Conservation (phyloP, 352 stramenopile species). For the Phytopythium helicoides region DNA sequence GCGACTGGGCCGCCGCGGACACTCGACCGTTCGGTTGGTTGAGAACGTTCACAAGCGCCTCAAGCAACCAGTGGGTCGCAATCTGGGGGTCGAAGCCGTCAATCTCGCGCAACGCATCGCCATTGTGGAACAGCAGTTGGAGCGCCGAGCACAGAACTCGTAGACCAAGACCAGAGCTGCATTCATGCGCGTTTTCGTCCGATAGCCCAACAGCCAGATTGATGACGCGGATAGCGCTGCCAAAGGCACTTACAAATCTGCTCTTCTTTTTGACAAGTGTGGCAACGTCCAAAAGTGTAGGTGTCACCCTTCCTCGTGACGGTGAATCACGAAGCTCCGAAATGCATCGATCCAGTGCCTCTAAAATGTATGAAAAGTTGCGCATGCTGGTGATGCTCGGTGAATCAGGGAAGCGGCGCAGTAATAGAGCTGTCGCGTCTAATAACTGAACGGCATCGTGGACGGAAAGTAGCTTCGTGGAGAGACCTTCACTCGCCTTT, state of each 20-base stretch:
- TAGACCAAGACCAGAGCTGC: conserved; percentile 69
- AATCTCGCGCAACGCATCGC: conserved; percentile 46
- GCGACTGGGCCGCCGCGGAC: conserved; percentile 74
- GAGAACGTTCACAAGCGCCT: conserved; percentile 81
- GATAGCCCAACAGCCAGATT: conserved; percentile 72
- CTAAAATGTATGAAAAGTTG: conserved; percentile 70
- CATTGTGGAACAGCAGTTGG: conserved; percentile 75
- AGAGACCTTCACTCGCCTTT: conserved; percentile 35
- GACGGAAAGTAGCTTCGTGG: conserved; percentile 62
- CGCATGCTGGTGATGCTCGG: conserved; percentile 52
- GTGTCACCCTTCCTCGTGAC: conserved; percentile 5
- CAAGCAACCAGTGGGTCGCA: conserved; percentile 75
- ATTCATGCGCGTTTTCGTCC: conserved; percentile 71
- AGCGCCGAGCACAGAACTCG: conserved; percentile 73
- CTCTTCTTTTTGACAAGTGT: conserved; percentile 57
- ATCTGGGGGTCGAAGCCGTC: conserved; percentile 63
- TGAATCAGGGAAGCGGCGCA: conserved; percentile 74
- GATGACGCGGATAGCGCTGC: conserved; percentile 71
- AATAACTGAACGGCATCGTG: conserved; percentile 74
- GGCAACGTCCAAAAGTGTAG: conserved; percentile 49
- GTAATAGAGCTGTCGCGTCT: conserved; percentile 61
- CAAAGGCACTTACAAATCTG: conserved; percentile 64
- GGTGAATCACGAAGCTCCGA: conserved; percentile 53
- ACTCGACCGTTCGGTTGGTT: conserved; percentile 80
- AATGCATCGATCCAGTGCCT: conserved; percentile 81